phyloP scores from a whole-genome alignment of 2,329 filamentous ascomycete genomes.

The Botrytis byssoidea region DNA sequence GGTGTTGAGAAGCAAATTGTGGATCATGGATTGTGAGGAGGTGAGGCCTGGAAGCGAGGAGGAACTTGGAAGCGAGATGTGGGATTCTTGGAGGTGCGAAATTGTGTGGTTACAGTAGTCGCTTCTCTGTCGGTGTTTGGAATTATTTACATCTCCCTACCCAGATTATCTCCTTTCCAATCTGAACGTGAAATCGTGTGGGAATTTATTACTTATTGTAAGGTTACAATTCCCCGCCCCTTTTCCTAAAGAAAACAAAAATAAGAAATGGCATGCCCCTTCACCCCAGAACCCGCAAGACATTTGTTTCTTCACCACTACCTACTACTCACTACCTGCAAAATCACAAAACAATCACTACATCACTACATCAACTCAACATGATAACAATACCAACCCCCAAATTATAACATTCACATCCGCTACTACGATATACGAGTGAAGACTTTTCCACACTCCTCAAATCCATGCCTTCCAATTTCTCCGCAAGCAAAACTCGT shows the following conservation, averaged over 20 bases:
- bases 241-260: neutral
- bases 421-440: no score
- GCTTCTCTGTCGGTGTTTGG: no score
- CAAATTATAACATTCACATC: no score
- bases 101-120: no score
- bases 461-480: no score
- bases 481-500: no score
- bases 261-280: neutral
- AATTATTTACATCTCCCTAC: no score
- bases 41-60: no score
- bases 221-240: no score
- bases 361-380: no score
- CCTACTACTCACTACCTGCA: neutral
- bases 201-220: neutral
- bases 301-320: neutral
- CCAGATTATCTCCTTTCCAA: neutral
- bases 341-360: neutral
- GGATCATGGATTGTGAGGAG: constrained; percentile 31
- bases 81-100: neutral
- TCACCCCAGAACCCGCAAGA: neutral
- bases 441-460: no score
- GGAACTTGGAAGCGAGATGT: neutral
- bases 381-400: no score
- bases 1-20: constrained; percentile 36
- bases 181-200: neutral